phyloP scores from a whole-genome alignment of 2,329 filamentous ascomycete species.

The Sphaerulina musiva region DNA sequence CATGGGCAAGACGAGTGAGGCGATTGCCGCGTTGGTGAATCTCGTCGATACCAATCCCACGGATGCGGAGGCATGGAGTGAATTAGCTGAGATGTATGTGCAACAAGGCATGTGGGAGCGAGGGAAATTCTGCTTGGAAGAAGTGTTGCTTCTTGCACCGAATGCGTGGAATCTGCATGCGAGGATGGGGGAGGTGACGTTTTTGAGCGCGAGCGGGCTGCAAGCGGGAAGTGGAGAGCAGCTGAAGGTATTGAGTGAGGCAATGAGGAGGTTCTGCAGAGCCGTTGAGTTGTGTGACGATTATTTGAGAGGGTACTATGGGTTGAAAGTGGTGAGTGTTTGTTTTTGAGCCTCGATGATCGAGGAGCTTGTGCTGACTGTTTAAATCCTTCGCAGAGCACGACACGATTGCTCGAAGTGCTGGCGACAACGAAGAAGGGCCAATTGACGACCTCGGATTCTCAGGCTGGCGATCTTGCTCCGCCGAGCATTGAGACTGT shows the following conservation, averaged over 20 bases:
- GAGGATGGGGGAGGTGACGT: conserved; percentile 73
- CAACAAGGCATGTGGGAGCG: conserved; percentile 72
- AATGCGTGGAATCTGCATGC: conserved; percentile 98
- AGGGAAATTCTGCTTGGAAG: conserved; percentile 81
- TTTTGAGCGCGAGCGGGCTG: conserved; percentile 51
- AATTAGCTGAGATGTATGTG: conserved; percentile 81
- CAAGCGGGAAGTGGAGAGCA: conserved; percentile 34
- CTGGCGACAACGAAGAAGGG: conserved; percentile 26
- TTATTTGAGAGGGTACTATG: conserved; percentile 88
- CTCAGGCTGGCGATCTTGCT: conserved; percentile 36
- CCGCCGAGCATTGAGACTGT: conserved; percentile 55
- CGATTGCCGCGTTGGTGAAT: conserved; percentile 64
- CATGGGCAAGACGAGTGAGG: conserved; percentile 63
- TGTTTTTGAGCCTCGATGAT: conserved; percentile 44
- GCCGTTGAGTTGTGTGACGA: conserved; percentile 91
- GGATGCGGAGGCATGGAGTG: conserved; percentile 88
- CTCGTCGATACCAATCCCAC: conserved; percentile 79
- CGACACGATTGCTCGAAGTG: conserved; percentile 22
- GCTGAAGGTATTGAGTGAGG: conserved; percentile 56
- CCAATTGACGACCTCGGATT: conserved; percentile 28
- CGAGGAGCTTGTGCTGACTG: neutral
- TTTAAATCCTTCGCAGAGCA: conserved; percentile 17
- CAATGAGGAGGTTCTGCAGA: conserved; percentile 77
- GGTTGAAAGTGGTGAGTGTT: conserved; percentile 58
- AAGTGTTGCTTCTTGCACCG: conserved; percentile 76